Evolutionary conservation across 202 grass and related monocot genomes (phyloP).

Genomic region (Brachypodium distachyon): DNA sequence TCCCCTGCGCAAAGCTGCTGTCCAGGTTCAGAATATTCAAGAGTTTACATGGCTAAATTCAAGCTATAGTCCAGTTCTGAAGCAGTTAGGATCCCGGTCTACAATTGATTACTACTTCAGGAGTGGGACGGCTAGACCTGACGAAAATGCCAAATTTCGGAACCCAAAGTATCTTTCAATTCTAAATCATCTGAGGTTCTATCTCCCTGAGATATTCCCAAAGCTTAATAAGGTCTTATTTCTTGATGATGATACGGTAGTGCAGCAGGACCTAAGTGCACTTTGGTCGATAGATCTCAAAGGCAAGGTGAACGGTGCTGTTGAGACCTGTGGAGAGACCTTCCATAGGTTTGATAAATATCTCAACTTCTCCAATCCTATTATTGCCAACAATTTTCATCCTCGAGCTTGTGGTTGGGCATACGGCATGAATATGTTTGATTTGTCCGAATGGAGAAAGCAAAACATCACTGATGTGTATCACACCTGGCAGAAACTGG

Average conservation of each 20-base stretch:
- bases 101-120: constrained; percentile 82
- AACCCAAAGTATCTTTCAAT: constrained; percentile 90
- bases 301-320: constrained; percentile 75
- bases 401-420: constrained; percentile 68
- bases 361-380: constrained; percentile 85
- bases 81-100: constrained; percentile 58
- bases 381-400: constrained; percentile 73
- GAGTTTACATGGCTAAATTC: constrained; percentile 86
- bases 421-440: constrained; percentile 90
- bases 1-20: constrained; percentile 43
- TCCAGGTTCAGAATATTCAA: constrained; percentile 75
- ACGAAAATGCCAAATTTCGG: constrained; percentile 59
- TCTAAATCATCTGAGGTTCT: constrained; percentile 85
- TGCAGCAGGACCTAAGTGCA: constrained; percentile 60
- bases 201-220: constrained; percentile 83
- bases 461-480: constrained; percentile 83
- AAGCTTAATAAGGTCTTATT: constrained; percentile 81
- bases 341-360: constrained; percentile 78
- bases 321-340: constrained; percentile 73
- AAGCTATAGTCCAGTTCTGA: constrained; percentile 75
- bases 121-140: constrained; percentile 21
- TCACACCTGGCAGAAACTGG: constrained; percentile 82
- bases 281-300: constrained; percentile 84
- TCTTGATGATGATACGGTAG: constrained; percentile 81
- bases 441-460: constrained; percentile 81